These are phyloP conservation scores for Zygotorulaspora mrakii DNA, from an alignment of 1,139 yeast species.

Conservation along the genomic window DNA sequence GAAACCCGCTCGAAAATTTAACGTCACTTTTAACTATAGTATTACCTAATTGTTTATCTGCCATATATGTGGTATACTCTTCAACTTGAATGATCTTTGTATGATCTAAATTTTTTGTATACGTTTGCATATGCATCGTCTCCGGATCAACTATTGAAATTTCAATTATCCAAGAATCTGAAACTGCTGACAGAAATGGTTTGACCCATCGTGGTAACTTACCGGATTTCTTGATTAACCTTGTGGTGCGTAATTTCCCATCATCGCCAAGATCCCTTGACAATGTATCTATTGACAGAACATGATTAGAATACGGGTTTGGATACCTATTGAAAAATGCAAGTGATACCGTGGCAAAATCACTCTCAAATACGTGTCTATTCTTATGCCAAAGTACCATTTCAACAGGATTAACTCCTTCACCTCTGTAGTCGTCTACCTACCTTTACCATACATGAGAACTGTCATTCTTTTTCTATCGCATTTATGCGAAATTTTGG, in stretches of 20 bases:
- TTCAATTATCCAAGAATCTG: slow-evolving; percentile 84
- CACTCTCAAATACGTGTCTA: slow-evolving; percentile 54
- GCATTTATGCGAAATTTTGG: too few relatives aligned
- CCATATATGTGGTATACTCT: slow-evolving; percentile 60
- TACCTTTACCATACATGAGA: too few relatives aligned
- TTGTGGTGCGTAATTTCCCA: slow-evolving; percentile 69
- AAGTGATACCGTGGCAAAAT: slow-evolving; percentile 68
- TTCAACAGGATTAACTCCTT: too few relatives aligned
- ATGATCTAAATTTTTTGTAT: slow-evolving; percentile 85
- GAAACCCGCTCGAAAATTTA: slow-evolving; percentile 68
- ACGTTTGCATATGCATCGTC: slow-evolving; percentile 54
- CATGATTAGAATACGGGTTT: slow-evolving; percentile 89
- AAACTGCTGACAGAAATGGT: slow-evolving; percentile 69
- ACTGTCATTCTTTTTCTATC: too few relatives aligned
- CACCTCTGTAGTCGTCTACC: too few relatives aligned
- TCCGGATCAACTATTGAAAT: slow-evolving; percentile 69
- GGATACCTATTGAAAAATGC: slow-evolving; percentile 87
- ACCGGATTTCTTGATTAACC: slow-evolving; percentile 76
- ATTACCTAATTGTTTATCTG: slow-evolving; percentile 22
- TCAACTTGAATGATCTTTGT: slow-evolving; percentile 74
- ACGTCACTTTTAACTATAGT: slow-evolving; percentile 46
- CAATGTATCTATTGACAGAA: slow-evolving; percentile 72
- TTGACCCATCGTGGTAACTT: slow-evolving; percentile 75
- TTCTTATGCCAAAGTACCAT: slow-evolving; percentile 70
- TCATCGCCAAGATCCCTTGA: slow-evolving; percentile 42